Evolutionary conservation across 2,329 filamentous ascomycete species (phyloP).

Genomic region (Elsinoe arachidis): DNA sequence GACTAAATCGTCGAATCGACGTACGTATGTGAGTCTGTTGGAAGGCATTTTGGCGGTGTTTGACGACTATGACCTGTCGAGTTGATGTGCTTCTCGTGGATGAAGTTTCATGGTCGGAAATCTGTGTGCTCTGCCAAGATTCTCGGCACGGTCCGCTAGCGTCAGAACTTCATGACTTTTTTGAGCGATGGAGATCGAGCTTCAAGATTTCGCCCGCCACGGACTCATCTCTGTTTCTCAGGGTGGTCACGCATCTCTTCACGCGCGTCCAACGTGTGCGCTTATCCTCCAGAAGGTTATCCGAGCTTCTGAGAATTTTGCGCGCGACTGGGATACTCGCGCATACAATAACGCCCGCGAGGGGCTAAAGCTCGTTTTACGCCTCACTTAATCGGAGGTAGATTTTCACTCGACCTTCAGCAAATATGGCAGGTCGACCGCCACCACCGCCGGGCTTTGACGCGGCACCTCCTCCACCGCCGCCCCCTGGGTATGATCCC

Average conservation of each 20-base stretch:
- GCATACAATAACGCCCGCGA: not conserved
- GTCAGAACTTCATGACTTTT: not conserved
- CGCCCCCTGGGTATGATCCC: constrained; percentile 36
- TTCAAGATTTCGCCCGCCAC: constrained; percentile 2
- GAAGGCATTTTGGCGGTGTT: constrained; percentile 41
- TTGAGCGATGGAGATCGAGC: not conserved
- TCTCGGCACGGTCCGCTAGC: not conserved
- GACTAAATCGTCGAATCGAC: constrained; percentile 19
- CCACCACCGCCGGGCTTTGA: constrained; percentile 62
- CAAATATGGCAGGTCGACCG: constrained; percentile 43
- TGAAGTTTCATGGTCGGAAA: constrained; percentile 9
- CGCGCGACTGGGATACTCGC: not conserved
- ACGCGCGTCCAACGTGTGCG: not conserved
- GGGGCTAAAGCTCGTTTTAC: not conserved
- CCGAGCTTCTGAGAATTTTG: no score
- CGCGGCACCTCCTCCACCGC: constrained; percentile 34
- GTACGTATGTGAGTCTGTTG: constrained; percentile 50
- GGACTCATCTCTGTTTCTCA: not conserved
- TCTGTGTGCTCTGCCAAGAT: constrained; percentile 11
- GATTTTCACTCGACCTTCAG: not conserved
- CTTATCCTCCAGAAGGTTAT: no score
- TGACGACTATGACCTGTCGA: constrained; percentile 19
- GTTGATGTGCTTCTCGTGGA: not conserved
- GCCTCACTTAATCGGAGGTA: not conserved
- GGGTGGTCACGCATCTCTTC: not conserved